A percentile compares a stretch with the other conserved stretches of the same genome.
phyloP scores from a whole-genome alignment of 179 eudicot genomes.

The Patellifolia procumbens region DNA sequence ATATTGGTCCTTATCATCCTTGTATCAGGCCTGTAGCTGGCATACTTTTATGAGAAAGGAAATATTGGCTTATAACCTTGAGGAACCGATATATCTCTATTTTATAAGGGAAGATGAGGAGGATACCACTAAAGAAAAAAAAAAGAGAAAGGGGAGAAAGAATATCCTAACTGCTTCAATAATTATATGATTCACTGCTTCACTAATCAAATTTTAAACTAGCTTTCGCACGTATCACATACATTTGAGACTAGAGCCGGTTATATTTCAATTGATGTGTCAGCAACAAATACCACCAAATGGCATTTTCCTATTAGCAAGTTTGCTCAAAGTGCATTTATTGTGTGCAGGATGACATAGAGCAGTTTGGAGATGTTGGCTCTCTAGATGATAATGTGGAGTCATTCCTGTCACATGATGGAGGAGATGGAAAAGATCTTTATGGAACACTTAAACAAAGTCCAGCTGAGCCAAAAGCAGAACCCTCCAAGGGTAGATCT shows the following conservation, averaged over 20 bases:
- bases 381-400: constrained; percentile 87
- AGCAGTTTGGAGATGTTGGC: constrained; percentile 86
- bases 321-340: constrained; percentile 11
- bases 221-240: too few species aligned
- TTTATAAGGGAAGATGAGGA: too few species aligned
- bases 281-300: background rate
- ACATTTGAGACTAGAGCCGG: too few species aligned
- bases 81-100: too few species aligned
- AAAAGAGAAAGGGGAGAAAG: too few species aligned
- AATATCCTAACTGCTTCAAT: too few species aligned
- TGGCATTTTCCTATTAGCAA: background rate
- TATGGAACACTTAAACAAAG: constrained; percentile 73
- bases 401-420: constrained; percentile 79
- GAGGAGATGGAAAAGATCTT: constrained; percentile 69
- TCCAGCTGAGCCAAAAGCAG: constrained; percentile 79
- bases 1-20: background rate
- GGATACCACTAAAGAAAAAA: too few species aligned
- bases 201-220: too few species aligned
- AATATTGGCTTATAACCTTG: background rate
- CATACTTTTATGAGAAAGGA: background rate
- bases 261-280: too few species aligned
- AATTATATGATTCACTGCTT: too few species aligned
- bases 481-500: constrained; percentile 70
- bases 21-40: background rate
- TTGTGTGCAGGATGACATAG: constrained; percentile 74